phyloP scores from a whole-genome alignment of 1,284 basidiomycete genomes.

The Apiotrichum mycotoxinovorans region DNA sequence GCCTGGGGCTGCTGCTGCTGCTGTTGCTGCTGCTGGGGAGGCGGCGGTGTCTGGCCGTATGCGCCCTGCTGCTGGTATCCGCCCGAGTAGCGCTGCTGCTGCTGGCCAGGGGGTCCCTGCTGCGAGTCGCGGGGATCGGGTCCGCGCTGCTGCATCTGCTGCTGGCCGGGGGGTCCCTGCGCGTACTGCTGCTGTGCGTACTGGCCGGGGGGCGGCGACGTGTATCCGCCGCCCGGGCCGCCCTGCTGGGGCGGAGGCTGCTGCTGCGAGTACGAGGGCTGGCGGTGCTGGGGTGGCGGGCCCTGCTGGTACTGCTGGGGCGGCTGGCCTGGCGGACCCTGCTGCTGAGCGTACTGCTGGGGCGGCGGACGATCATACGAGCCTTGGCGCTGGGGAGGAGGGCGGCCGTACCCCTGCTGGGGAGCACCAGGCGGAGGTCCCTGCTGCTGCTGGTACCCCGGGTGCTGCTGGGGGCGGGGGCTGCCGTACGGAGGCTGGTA shows the following conservation, averaged over 20 bases:
- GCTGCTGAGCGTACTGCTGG: constrained; percentile 6
- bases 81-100: constrained; percentile 22
- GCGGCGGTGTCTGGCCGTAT: constrained; percentile 8
- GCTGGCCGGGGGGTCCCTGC: constrained; percentile 8
- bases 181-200: constrained; percentile 11
- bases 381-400: constrained; percentile 14
- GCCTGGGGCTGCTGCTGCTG: constrained; percentile 9
- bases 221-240: background rate
- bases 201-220: background rate
- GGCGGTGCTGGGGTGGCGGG: background rate
- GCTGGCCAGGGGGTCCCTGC: too few relatives aligned
- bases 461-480: constrained; percentile 1
- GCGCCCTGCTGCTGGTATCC: background rate
- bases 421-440: constrained; percentile 4
- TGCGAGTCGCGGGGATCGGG: too few relatives aligned
- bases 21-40: constrained; percentile 3
- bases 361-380: constrained; percentile 5
- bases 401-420: constrained; percentile 12
- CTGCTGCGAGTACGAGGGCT: background rate
- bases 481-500: too few relatives aligned
- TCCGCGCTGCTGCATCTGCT: constrained; percentile 16
- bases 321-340: constrained; percentile 4
- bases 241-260: background rate
- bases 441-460: constrained; percentile 4
- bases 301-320: constrained; percentile 14